These are phyloP conservation scores for Solanum pennellii DNA, from an alignment of 257 asterid species.

Conservation along the genomic window DNA sequence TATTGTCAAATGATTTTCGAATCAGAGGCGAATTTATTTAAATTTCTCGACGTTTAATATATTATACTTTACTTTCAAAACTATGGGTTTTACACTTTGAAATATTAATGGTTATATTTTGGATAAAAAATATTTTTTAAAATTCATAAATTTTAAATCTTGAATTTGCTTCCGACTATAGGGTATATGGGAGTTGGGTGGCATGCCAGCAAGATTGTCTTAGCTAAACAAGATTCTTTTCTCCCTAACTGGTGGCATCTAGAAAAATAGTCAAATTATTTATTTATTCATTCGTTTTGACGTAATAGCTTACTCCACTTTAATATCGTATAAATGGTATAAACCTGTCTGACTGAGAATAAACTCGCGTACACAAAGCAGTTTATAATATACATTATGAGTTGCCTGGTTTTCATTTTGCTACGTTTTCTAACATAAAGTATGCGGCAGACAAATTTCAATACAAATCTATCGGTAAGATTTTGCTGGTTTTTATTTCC, in stretches of 20 bases:
- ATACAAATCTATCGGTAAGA: not conserved
- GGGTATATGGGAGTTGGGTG: slow-evolving; percentile 1
- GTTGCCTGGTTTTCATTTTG: not conserved
- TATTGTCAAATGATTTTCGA: too few species aligned
- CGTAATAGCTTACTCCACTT: not conserved
- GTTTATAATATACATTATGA: not conserved
- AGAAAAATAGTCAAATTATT: slow-evolving; percentile 1
- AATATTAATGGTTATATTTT: too few species aligned
- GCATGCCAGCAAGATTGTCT: slow-evolving; percentile 23
- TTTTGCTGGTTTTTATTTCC: slow-evolving; percentile 2
- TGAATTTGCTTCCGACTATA: not conserved
- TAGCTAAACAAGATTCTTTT: slow-evolving; percentile 22
- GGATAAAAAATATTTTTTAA: too few species aligned
- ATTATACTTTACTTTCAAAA: too few species aligned
- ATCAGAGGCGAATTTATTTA: too few species aligned
- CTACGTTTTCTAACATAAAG: not conserved
- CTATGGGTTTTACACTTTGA: not conserved
- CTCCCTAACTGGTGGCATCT: slow-evolving; percentile 17
- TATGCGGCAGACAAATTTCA: not conserved
- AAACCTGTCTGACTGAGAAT: not conserved
- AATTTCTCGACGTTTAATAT: too few species aligned
- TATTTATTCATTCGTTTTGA: not conserved
- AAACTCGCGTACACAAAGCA: not conserved
- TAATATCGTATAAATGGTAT: not conserved
- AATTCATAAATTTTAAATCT: too few species aligned